Base-by-base conservation (phyloP, 176 grass and related monocot genomes). In the Musa acuminata region DNA sequence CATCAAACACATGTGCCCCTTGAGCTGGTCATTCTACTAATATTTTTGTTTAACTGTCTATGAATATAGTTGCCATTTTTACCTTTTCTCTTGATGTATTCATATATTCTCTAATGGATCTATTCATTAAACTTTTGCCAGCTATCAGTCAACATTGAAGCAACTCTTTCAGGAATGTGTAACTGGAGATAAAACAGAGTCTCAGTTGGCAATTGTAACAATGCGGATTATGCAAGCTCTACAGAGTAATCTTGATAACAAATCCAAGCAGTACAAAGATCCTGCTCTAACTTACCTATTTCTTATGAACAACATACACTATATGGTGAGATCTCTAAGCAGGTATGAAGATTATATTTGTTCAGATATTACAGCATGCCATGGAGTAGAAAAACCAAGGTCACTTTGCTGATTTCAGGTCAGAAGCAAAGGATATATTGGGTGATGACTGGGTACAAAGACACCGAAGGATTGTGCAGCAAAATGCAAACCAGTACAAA, bases 391-490 rank as follows among this genome's bases (percentile, higher is more conserved):
- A 64, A 64, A 21, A 64, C n/a, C 43, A 50, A 51, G 9, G 22
- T 52, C 8, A 72, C 19, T 69, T 74, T 77, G 71, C 8, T 80
- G 52, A 82, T 79, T 60, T 43, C 75, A 99, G 95, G 85, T 89
- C 88, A 23, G 95, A 94, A 77, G 88, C 86, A 55, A 99, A 99
- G 63, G 95, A 99, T 85, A 72, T 99, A 74, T 82, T 99, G 65
- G 95, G 95, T 2, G 95, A 99, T 73, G 95, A 99, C 22, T 99
- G 95, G 91, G 89, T 99, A 62, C 95, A 99, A 82, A 94, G 88
- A 54, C 95, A 99, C 73, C 71, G 95, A 53, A 94, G 95, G 72
- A 84, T 94, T 75, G 95, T 99, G 51, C 91, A 91, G 29, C 95
- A 99, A 80, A 89, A 99, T 78, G 95, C 95, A 25, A 91, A 91